phyloP scores from a whole-genome alignment of 495 filamentous ascomycete species.

The Talaromyces nanjingensis region DNA sequence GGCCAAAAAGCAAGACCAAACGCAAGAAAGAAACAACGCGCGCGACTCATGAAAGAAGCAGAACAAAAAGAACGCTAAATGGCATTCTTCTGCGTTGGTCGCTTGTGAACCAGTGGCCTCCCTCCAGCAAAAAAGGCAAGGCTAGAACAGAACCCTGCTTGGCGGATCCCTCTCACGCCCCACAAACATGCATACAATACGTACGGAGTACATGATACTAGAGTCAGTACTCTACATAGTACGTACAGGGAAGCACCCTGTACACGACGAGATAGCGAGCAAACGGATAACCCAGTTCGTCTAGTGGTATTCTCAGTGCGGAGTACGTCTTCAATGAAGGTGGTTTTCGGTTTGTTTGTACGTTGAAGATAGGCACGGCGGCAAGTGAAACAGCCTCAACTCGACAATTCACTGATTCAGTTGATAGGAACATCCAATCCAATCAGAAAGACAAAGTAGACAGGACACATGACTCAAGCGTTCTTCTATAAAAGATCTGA shows the following conservation, averaged over 20 bases:
- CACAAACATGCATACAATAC: slow-evolving; percentile 4
- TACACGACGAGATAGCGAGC: background rate
- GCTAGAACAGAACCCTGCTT: slow-evolving; percentile 6
- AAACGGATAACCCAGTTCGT: background rate
- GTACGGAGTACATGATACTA: slow-evolving; percentile 3
- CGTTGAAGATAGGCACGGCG: background rate
- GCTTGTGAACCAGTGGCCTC: slow-evolving; percentile 7
- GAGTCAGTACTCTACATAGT: background rate
- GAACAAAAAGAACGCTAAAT: slow-evolving; percentile 2
- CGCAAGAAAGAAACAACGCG: background rate
- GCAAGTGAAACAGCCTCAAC: slow-evolving; percentile 6
- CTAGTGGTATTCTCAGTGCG: background rate
- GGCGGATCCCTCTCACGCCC: background rate
- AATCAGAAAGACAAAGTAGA: background rate
- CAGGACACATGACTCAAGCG: background rate
- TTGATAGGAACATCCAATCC: background rate
- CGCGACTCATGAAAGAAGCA: background rate
- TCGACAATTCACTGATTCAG: background rate
- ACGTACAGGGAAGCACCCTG: background rate
- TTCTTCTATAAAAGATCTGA: background rate
- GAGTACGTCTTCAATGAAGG: background rate
- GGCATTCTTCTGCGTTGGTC: slow-evolving; percentile 7
- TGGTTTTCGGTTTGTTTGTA: background rate
- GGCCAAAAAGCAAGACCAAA: background rate
- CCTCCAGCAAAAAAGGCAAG: background rate